phyloP scores from a whole-genome alignment of 1,284 basidiomycete genomes.

The Mycena citricolor region DNA sequence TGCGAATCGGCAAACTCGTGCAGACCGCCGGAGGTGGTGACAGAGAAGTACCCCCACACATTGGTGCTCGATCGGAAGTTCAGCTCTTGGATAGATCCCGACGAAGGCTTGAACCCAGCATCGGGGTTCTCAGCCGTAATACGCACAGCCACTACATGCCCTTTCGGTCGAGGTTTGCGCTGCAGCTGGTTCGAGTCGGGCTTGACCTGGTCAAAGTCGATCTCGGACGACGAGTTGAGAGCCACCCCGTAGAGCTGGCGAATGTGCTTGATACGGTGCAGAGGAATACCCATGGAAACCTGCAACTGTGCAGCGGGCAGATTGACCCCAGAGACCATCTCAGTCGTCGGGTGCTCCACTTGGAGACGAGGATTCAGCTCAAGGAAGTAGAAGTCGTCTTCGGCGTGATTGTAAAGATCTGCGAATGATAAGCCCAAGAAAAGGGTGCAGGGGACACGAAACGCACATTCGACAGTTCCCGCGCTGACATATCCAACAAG shows the following conservation, averaged over 20 bases:
- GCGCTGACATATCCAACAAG: slow-evolving; percentile 99
- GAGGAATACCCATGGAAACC: slow-evolving; percentile 97
- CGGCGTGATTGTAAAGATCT: slow-evolving; percentile 95
- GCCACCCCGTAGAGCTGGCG: slow-evolving; percentile 94
- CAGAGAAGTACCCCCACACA: slow-evolving; percentile 99
- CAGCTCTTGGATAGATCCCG: slow-evolving; percentile 94
- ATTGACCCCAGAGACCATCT: slow-evolving; percentile 99
- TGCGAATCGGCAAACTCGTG: slow-evolving; percentile 99
- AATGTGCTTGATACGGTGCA: slow-evolving; percentile 95
- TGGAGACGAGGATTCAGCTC: slow-evolving; percentile 99
- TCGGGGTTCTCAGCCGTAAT: slow-evolving; percentile 99
- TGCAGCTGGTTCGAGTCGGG: slow-evolving; percentile 87
- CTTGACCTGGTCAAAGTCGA: slow-evolving; percentile 95
- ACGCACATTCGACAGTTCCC: slow-evolving; percentile 94
- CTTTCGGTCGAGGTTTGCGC: slow-evolving; percentile 95
- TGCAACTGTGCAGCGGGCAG: slow-evolving; percentile 97
- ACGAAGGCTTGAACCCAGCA: slow-evolving; percentile 99
- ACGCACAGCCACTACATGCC: slow-evolving; percentile 98
- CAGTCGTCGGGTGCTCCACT: slow-evolving; percentile 99
- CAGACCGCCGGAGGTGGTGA: slow-evolving; percentile 91
- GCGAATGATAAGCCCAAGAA: slow-evolving; percentile 17
- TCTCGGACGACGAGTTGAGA: slow-evolving; percentile 83
- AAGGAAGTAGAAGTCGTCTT: slow-evolving; percentile 95
- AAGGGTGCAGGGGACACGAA: slow-evolving; percentile 2
- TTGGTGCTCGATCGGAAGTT: slow-evolving; percentile 99